Conservation (phyloP, 352 stramenopile species). For the Elongisporangium prolatum region DNA sequence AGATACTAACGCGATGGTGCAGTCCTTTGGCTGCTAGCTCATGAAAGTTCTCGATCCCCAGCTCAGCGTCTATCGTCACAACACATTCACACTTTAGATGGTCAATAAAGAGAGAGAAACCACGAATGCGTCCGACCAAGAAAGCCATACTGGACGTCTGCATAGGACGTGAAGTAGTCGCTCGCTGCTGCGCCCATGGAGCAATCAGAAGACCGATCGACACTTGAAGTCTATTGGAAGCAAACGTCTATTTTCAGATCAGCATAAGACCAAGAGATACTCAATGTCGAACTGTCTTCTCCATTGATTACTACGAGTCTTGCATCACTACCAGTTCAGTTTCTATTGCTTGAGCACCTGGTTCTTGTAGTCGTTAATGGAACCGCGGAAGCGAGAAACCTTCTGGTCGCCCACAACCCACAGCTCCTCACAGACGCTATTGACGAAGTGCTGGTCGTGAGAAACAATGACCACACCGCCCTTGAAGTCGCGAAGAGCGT, state of each 20-base stretch:
- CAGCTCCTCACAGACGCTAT: conserved; percentile 91
- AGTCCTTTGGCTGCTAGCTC: conserved; percentile 38
- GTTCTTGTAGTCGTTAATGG: conserved; percentile 84
- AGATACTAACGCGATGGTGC: conserved; percentile 32
- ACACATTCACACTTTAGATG: too few species aligned
- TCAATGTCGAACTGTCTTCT: too few species aligned
- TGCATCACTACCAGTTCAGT: conserved; percentile 5
- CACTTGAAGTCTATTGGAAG: too few species aligned
- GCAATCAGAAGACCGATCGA: neutral
- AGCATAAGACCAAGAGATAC: too few species aligned
- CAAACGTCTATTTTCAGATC: too few species aligned
- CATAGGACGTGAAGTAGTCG: conserved; percentile 47
- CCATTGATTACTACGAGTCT: too few species aligned
- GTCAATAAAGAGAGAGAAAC: too few species aligned
- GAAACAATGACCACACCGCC: conserved; percentile 96
- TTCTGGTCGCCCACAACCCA: conserved; percentile 87
- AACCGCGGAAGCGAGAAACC: conserved; percentile 67
- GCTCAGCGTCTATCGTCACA: conserved; percentile 30
- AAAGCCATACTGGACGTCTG: conserved; percentile 54
- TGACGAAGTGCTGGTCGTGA: conserved; percentile 98
- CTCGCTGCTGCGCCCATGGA: conserved; percentile 49
- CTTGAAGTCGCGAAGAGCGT: conserved; percentile 94
- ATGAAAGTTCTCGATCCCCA: conserved; percentile 46
- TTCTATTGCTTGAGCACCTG: conserved; percentile 57
- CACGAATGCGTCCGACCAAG: conserved; percentile 12